Evolutionary conservation across 495 filamentous ascomycete genomes (phyloP).

Genomic region (Podospora comata): DNA sequence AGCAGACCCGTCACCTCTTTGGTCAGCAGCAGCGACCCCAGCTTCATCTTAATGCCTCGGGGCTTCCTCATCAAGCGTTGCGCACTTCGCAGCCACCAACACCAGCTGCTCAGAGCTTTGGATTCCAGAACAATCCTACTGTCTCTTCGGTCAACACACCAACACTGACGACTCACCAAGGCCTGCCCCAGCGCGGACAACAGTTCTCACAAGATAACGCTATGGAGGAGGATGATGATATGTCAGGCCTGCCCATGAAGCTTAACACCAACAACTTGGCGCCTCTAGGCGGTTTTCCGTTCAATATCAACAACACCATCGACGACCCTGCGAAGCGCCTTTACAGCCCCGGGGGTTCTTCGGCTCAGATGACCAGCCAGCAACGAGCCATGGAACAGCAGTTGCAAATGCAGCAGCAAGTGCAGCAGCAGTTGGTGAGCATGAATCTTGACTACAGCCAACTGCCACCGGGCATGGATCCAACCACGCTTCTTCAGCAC

Average conservation of each 20-base stretch:
- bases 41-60: constrained; percentile 64
- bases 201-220: constrained; percentile 51
- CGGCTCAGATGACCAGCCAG: constrained; percentile 51
- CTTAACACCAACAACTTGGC: constrained; percentile 54
- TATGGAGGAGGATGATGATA: constrained; percentile 50
- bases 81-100: constrained; percentile 83
- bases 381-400: constrained; percentile 40
- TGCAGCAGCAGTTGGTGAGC: constrained; percentile 61
- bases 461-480: constrained; percentile 70
- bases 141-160: constrained; percentile 98
- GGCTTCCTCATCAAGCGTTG: constrained; percentile 73
- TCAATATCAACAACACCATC: constrained; percentile 57
- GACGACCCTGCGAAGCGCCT: constrained; percentile 93
- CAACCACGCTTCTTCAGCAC: constrained; percentile 71
- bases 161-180: constrained; percentile 65
- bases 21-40: constrained; percentile 72
- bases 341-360: constrained; percentile 76
- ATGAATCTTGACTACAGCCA: constrained; percentile 65
- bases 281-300: constrained; percentile 35
- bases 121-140: constrained; percentile 89
- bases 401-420: constrained; percentile 38
- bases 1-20: constrained; percentile 59
- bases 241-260: constrained; percentile 53
- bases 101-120: constrained; percentile 67
- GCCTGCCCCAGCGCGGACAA: constrained; percentile 40